These are phyloP conservation scores for Aspergillus nidulans DNA, from an alignment of 495 filamentous ascomycete genomes.

Conservation along the genomic window DNA sequence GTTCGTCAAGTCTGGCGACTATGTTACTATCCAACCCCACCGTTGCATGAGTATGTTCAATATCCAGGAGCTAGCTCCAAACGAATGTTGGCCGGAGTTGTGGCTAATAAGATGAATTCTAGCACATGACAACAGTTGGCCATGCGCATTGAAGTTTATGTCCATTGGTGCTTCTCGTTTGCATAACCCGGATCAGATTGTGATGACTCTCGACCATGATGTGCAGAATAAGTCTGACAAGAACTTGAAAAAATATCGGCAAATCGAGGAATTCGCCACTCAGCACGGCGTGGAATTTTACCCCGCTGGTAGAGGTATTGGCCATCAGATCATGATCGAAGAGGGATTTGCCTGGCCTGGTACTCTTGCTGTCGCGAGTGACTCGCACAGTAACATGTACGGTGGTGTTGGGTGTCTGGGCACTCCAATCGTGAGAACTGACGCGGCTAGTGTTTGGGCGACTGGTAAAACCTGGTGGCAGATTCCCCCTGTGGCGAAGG, in stretches of 20 bases:
- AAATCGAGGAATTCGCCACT: constrained; percentile 83
- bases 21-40: constrained; percentile 71
- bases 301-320: constrained; percentile 77
- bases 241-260: constrained; percentile 79
- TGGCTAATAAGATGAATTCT: background rate
- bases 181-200: constrained; percentile 67
- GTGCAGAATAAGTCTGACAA: constrained; percentile 81
- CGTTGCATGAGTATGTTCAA: constrained; percentile 56
- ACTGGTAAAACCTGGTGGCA: constrained; percentile 86
- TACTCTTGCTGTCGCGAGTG: constrained; percentile 74
- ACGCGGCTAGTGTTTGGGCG: constrained; percentile 83
- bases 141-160: constrained; percentile 81
- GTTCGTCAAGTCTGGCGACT: constrained; percentile 71
- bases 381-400: constrained; percentile 86
- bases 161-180: constrained; percentile 78
- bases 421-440: constrained; percentile 81
- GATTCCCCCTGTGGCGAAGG: constrained; percentile 77
- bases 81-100: background rate
- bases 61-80: background rate
- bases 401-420: constrained; percentile 77
- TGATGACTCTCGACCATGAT: constrained; percentile 92
- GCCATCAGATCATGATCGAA: constrained; percentile 88
- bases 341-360: constrained; percentile 82
- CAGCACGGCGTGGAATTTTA: constrained; percentile 81
- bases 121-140: constrained; percentile 88